Percentiles rank a stretch among this genome's conserved stretches.
These are phyloP conservation scores for Xylaria telfairii DNA, from an alignment of 495 filamentous ascomycete genomes.

Conservation along the genomic window DNA sequence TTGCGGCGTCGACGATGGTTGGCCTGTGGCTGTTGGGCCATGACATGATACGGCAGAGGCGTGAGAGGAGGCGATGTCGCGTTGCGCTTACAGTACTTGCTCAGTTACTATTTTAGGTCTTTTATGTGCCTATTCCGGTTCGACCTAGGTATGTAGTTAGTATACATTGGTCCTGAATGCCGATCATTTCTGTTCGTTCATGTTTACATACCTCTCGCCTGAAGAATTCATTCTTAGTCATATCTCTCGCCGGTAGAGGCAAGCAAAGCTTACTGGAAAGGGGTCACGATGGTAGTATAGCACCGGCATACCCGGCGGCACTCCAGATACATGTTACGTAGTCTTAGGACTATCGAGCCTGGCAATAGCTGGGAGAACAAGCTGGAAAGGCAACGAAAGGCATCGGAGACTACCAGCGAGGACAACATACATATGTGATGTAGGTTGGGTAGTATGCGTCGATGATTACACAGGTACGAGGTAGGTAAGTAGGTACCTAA, in stretches of 20 bases:
- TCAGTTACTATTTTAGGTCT: conserved; percentile 8
- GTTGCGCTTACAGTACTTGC: background rate
- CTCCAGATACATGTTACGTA: background rate
- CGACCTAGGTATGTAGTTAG: background rate
- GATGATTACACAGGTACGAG: no score
- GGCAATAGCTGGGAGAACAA: no score
- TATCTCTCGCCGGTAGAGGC: background rate
- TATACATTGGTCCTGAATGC: background rate
- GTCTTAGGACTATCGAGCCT: background rate
- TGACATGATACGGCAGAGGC: background rate
- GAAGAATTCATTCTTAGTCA: background rate
- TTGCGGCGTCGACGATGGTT: background rate
- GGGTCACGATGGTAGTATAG: no score
- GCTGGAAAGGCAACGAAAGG: no score
- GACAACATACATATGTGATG: no score
- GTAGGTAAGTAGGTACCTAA: no score
- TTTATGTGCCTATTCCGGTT: background rate
- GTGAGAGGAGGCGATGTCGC: background rate
- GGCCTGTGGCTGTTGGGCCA: background rate
- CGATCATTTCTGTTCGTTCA: no score
- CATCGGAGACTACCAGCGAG: no score
- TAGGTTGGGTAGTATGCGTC: no score
- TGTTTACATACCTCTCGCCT: background rate
- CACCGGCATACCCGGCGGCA: no score
- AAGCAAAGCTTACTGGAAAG: no score